Evolutionary conservation across 805 yeast species (phyloP), one percentile per base, ranked within the genome.

Genomic region (Candida nonsorbophila): DNA sequence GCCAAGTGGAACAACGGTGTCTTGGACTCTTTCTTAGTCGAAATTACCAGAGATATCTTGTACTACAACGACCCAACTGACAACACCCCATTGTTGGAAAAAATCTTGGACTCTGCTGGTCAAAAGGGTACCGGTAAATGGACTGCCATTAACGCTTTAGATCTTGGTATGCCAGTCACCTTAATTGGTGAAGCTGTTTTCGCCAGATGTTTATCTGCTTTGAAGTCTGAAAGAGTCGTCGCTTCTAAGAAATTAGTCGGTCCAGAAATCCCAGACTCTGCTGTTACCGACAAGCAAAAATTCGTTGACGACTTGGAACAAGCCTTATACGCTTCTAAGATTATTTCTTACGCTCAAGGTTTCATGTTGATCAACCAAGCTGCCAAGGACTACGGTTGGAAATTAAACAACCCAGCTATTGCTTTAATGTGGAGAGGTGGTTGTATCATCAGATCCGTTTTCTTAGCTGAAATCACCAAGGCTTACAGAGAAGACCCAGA

Each of bases 361-460:
- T 90, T 90, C 84, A 92, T 90, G 97, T 77, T 90, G 62, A 87
- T 90, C 70, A 85, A 94, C 66, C 96, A 90, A 69, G 97, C 97
- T 50, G 97, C 95, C 47, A 81, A 77, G 68, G 95, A 86, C 64
- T 90, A 86, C 77, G 80, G 80, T 56, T 90, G 98, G 98, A 79
- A 84, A 67, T 76, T 90, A 62, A 92, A 90, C 82, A 84, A 85
- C 79, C 95, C 97, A 51, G 92, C 95, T 37, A 92, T 92, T 53
- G 97, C 97, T 49, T 77, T 92, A 55, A 90, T 90, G 97, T 90
- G 98, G 98, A 82, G 98, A 78, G 98, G 98, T 73, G 98, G 98
- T 53, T 90, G 98, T 77, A 90, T 90, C 67, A 90, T 90, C 70
- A 85, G 97, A 77, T 90, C 98, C 35, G 97, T 90, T 44, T 90